Percentiles rank a stretch among this genome's conserved stretches.
phyloP scores from a whole-genome alignment of 2,329 filamentous ascomycete species.

The Venturiaceae sp. region DNA sequence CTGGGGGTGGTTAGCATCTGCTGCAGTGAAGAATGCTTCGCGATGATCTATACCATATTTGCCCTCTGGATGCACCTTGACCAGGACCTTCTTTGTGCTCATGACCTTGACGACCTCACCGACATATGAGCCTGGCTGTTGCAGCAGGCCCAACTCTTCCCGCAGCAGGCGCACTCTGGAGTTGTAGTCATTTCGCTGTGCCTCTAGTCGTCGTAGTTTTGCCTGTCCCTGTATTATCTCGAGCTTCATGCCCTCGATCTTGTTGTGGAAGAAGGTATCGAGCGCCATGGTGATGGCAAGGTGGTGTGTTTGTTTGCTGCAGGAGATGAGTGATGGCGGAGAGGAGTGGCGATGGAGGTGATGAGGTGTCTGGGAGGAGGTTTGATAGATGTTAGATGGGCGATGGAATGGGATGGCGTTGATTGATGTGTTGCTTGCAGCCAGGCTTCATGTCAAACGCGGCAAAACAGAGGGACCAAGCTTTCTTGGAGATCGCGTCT shows the following conservation, averaged over 20 bases:
- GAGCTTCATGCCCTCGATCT: slow-evolving; percentile 99
- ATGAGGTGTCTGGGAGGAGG: neutral
- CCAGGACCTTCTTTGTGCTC: slow-evolving; percentile 97
- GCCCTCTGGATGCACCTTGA: slow-evolving; percentile 97
- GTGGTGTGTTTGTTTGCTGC: slow-evolving; percentile 5
- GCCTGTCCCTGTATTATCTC: slow-evolving; percentile 99
- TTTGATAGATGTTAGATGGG: too few species aligned
- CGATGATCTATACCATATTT: slow-evolving; percentile 74
- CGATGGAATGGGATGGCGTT: neutral
- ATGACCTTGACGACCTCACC: slow-evolving; percentile 99
- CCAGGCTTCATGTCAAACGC: too few species aligned
- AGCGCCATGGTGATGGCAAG: slow-evolving; percentile 73
- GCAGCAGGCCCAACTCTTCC: slow-evolving; percentile 89
- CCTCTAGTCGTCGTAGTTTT: slow-evolving; percentile 86
- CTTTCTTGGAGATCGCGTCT: too few species aligned
- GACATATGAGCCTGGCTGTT: slow-evolving; percentile 96
- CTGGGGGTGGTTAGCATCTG: slow-evolving; percentile 35
- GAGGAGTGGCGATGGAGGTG: neutral
- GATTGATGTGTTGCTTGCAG: too few species aligned
- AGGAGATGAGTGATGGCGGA: neutral
- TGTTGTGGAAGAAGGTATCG: slow-evolving; percentile 99
- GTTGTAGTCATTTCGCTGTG: slow-evolving; percentile 98
- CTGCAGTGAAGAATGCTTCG: neutral
- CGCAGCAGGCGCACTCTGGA: slow-evolving; percentile 88
- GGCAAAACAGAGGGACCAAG: too few species aligned